Evolutionary conservation across 2,329 filamentous ascomycete species (phyloP).

Genomic region (Trichoderma brevicompactum): DNA sequence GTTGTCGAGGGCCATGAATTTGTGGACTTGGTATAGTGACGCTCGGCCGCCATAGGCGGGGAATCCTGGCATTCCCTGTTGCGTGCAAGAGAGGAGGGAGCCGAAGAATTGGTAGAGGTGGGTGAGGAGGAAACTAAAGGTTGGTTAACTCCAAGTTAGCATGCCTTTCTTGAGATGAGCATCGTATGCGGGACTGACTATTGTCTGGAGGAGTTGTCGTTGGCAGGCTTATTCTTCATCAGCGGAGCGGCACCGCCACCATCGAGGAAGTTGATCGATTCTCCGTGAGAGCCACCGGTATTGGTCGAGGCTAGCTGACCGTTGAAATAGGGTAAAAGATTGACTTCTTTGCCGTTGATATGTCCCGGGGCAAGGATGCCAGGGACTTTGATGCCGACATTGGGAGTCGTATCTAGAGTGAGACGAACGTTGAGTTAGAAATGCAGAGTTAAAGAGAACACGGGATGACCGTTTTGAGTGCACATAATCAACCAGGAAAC

Average conservation of each 20-base stretch:
- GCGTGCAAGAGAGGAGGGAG: conserved; percentile 58
- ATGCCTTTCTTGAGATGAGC: neutral
- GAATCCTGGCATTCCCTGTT: conserved; percentile 55
- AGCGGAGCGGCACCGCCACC: conserved; percentile 60
- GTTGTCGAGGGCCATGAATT: conserved; percentile 61
- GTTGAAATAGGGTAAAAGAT: conserved; percentile 64
- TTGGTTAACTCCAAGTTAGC: neutral
- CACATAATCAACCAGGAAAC: neutral
- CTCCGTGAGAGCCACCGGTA: conserved; percentile 48
- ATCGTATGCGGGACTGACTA: conserved; percentile 49
- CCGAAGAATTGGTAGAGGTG: conserved; percentile 68
- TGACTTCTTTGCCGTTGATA: conserved; percentile 56
- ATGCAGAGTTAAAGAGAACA: neutral
- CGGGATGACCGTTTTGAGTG: no score
- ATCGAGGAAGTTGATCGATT: conserved; percentile 64
- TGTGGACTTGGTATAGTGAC: conserved; percentile 59
- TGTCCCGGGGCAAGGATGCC: conserved; percentile 60
- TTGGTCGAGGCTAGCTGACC: conserved; percentile 60
- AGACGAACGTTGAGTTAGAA: neutral
- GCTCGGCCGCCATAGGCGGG: conserved; percentile 52
- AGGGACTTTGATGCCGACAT: conserved; percentile 56
- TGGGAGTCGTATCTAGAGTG: conserved; percentile 54
- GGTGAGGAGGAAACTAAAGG: conserved; percentile 57
- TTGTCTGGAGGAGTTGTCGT: conserved; percentile 56
- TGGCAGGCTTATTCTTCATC: conserved; percentile 59